These are phyloP conservation scores for Tagetes patula DNA, from an alignment of 129 eudicot genomes.

Conservation along the genomic window DNA sequence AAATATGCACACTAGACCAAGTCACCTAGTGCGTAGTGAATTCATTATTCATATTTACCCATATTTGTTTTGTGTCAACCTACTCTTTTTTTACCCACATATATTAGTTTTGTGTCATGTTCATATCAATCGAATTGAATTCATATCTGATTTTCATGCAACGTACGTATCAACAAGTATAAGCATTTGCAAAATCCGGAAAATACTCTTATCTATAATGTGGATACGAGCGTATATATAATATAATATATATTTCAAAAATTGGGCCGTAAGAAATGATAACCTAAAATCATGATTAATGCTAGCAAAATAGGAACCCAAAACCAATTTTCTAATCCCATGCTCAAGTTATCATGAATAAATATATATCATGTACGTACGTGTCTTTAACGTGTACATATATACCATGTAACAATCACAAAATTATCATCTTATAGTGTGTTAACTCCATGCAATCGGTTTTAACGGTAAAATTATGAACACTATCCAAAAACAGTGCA, in stretches of 20 bases:
- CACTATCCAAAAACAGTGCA: not conserved
- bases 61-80: no score
- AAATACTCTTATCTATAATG: not conserved
- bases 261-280: conserved; percentile 13
- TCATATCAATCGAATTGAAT: not conserved
- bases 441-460: not conserved
- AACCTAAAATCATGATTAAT: conserved; percentile 27
- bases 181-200: not conserved
- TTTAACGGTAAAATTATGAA: not conserved
- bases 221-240: not conserved
- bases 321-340: conserved; percentile 25
- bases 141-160: no score
- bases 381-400: not conserved
- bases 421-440: not conserved
- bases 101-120: not conserved
- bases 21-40: no score
- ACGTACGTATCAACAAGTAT: no score
- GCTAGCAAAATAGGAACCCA: conserved; percentile 30
- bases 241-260: not conserved
- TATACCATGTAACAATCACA: conserved; percentile 2
- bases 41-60: no score
- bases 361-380: not conserved
- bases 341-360: conserved; percentile 7
- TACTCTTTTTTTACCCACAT: not conserved
- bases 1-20: no score